Conservation (phyloP, 768 basidiomycete genomes). For the Hypholoma fasciculare region DNA sequence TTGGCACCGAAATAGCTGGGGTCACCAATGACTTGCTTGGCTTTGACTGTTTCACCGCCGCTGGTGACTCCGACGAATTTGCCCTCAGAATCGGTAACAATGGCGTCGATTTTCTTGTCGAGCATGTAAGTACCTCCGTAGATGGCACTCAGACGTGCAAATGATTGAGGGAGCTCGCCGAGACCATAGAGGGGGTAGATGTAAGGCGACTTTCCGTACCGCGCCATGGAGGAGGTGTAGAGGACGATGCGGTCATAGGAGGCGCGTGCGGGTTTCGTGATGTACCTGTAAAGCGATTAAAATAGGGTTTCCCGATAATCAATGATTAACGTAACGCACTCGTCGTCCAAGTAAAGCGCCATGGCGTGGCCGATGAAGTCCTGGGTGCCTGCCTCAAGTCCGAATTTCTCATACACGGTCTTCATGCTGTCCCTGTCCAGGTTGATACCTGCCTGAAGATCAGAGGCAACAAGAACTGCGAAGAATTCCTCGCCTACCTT, state of each 20-base stretch:
- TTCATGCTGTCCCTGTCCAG: conserved; percentile 93
- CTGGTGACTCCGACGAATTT: conserved; percentile 93
- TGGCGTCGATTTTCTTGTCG: conserved; percentile 90
- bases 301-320: background rate
- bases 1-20: conserved; percentile 90
- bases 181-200: conserved; percentile 99
- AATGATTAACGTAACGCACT: conserved; percentile 55
- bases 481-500: conserved; percentile 52
- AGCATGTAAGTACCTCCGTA: conserved; percentile 99
- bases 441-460: conserved; percentile 61
- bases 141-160: conserved; percentile 96
- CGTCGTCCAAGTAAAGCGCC: conserved; percentile 97
- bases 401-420: conserved; percentile 94
- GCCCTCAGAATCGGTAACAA: conserved; percentile 83
- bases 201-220: conserved; percentile 99
- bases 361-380: conserved; percentile 99
- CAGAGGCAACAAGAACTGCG: background rate
- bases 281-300: conserved; percentile 65
- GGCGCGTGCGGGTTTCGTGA: conserved; percentile 86
- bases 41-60: conserved; percentile 90
- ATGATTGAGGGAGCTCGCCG: conserved; percentile 97
- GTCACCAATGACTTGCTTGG: conserved; percentile 97
- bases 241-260: conserved; percentile 94
- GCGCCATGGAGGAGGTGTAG: conserved; percentile 98
- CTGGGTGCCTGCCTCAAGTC: conserved; percentile 94